Conservation (phyloP, 768 basidiomycete genomes). For the Collybia mongolica region DNA sequence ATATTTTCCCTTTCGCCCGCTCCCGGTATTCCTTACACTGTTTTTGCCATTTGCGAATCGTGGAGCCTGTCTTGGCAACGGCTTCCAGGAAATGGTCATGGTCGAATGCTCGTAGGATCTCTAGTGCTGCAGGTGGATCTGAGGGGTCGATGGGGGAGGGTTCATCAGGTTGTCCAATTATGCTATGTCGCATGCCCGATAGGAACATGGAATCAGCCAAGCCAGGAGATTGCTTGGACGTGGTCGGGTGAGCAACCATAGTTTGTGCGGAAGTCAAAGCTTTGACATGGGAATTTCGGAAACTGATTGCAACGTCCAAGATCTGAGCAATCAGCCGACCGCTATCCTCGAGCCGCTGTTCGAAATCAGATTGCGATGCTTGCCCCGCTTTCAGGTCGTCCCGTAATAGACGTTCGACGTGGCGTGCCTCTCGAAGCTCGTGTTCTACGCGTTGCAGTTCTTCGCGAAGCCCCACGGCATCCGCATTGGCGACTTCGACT, state of each 20-base stretch:
- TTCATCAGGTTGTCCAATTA: conserved; percentile 54
- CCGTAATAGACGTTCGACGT: conserved; percentile 66
- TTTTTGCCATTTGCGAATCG: conserved; percentile 95
- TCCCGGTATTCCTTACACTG: conserved; percentile 96
- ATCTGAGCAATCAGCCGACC: conserved; percentile 78
- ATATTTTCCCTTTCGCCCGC: conserved; percentile 93
- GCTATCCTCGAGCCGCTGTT: conserved; percentile 63
- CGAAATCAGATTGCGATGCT: conserved; percentile 64
- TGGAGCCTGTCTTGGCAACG: conserved; percentile 76
- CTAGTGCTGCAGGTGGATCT: conserved; percentile 68
- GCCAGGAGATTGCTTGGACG: conserved; percentile 40
- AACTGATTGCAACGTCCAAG: conserved; percentile 75
- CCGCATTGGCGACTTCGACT: conserved; percentile 63
- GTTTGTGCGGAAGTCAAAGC: conserved; percentile 62
- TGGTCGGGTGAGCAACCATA: conserved; percentile 52
- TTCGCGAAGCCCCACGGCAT: conserved; percentile 67
- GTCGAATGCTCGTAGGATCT: conserved; percentile 71
- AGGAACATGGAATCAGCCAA: conserved; percentile 52
- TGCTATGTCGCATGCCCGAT: conserved; percentile 50
- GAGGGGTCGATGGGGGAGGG: conserved; percentile 78
- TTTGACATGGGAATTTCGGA: conserved; percentile 75
- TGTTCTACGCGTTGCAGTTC: conserved; percentile 71
- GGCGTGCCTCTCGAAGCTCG: conserved; percentile 66
- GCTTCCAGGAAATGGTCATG: conserved; percentile 85
- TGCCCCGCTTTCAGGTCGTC: conserved; percentile 74